Evolutionary conservation across 2,329 filamentous ascomycete species (phyloP).

Genomic region (Botrytis galanthina): DNA sequence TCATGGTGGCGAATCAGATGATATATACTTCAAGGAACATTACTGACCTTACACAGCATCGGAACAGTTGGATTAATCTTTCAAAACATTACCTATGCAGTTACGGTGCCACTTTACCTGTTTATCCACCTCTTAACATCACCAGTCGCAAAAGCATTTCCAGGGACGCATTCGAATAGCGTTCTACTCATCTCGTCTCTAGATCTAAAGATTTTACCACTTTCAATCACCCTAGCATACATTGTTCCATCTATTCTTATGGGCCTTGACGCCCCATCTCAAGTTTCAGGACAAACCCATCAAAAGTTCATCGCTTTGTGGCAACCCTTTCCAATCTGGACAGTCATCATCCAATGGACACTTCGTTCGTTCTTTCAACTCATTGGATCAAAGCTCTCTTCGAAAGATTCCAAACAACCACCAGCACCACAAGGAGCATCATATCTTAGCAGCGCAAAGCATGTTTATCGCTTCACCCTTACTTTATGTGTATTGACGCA

Average conservation of each 20-base stretch:
- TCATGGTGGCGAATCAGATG: neutral
- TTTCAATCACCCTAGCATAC: constrained; percentile 45
- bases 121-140: constrained; percentile 46
- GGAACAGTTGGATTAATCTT: constrained; percentile 43
- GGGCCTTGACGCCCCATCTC: constrained; percentile 43
- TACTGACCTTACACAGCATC: constrained; percentile 31
- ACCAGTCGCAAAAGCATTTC: constrained; percentile 38
- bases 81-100: constrained; percentile 46
- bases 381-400: constrained; percentile 26
- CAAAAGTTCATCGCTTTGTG: constrained; percentile 49
- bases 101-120: constrained; percentile 45
- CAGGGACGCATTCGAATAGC: constrained; percentile 38
- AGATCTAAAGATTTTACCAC: constrained; percentile 40
- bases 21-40: neutral
- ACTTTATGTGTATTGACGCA: constrained; percentile 42
- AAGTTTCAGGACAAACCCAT: constrained; percentile 43
- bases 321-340: constrained; percentile 50
- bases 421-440: constrained; percentile 28
- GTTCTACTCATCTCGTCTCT: constrained; percentile 34
- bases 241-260: constrained; percentile 46
- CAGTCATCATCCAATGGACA: constrained; percentile 42
- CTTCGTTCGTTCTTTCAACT: constrained; percentile 24
- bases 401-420: constrained; percentile 28
- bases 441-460: constrained; percentile 30
- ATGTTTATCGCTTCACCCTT: constrained; percentile 41